Evolutionary conservation across 2,329 filamentous ascomycete species (phyloP), one percentile per base, ranked within the genome.

Genomic region (Ascochyta koolunga): DNA sequence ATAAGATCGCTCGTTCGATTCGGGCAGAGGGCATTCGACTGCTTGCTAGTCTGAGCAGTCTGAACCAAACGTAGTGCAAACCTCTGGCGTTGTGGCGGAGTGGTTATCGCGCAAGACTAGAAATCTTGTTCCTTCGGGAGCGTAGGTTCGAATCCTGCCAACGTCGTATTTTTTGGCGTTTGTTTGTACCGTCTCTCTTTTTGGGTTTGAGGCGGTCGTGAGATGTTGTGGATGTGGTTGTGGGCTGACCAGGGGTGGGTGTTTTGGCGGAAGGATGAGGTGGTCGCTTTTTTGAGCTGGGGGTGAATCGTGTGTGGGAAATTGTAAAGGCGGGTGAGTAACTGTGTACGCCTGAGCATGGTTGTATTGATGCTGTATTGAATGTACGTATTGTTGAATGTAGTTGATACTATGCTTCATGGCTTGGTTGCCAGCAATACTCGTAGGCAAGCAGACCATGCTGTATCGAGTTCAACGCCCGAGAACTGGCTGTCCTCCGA

Each of bases 41-140:
- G 38, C 11, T 29, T 39, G 38, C 43, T 54, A 43, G 51, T 54
- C 40, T 41, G 44, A 18, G n/a, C 38, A 37, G 42, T 15, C 37
- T 21, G 35, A 31, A 31, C 25, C 5, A 15, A 44, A 42, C 27
- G 16, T 19, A n/a, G n/a, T 24, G 2, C 27, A 39, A 47, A 43
- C 43, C 7, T 42, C 18, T 13, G 68, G 70, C 70, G 67, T 69
- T 60, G 66, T 73, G 70, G 70, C 69, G 67, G 69, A 73, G 70
- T 73, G 70, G 70, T 73, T 73, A 72, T 73, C 68, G 71, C 71
- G 69, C 64, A 73, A 70, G 69, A 70, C 70, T 73, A 71, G 70
- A 71, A 72, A 71, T 70, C 69, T 70, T 72, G 65, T 72, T 73
- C 69, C 69, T 70, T 73, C 66, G 69, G 70, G 70, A 73, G 70